Conservation (phyloP, 768 basidiomycete species). For the Amanita brunnescens region DNA sequence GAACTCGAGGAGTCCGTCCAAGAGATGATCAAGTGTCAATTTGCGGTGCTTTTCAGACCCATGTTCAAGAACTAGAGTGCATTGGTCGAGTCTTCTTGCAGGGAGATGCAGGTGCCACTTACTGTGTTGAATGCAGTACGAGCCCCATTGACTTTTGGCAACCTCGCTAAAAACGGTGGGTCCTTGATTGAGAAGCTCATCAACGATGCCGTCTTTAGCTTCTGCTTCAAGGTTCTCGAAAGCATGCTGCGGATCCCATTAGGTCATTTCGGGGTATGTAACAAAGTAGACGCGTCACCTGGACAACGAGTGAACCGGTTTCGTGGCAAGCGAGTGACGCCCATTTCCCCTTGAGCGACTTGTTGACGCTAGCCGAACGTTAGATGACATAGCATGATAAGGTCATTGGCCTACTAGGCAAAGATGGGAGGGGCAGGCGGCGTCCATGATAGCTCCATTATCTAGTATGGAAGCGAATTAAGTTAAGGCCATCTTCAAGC, state of each 20-base stretch:
- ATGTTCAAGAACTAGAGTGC: conserved; percentile 64
- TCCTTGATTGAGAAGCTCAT: conserved; percentile 74
- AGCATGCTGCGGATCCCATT: conserved; percentile 44
- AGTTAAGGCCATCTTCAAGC: not conserved
- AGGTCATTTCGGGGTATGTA: not conserved
- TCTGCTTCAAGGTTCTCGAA: conserved; percentile 81
- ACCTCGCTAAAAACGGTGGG: conserved; percentile 62
- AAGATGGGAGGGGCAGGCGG: conserved; percentile 85
- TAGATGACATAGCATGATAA: conserved; percentile 4
- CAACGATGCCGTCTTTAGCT: conserved; percentile 78
- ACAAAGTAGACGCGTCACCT: conserved; percentile 37
- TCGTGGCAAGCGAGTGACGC: conserved; percentile 85
- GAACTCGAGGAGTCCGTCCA: conserved; percentile 70
- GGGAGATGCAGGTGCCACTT: conserved; percentile 18
- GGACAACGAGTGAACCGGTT: conserved; percentile 82
- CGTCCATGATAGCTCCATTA: conserved; percentile 88
- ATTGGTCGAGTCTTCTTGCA: not conserved
- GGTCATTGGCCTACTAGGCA: conserved; percentile 49
- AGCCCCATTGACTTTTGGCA: conserved; percentile 83
- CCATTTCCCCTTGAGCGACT: conserved; percentile 83
- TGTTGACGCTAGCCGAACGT: conserved; percentile 56
- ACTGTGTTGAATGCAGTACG: conserved; percentile 85
- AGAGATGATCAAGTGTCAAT: conserved; percentile 71
- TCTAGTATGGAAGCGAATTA: conserved; percentile 30
- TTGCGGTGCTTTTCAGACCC: conserved; percentile 68